These are phyloP conservation scores for Trichoderma citrinoviride DNA, from an alignment of 2,329 filamentous ascomycete species.

Conservation along the genomic window DNA sequence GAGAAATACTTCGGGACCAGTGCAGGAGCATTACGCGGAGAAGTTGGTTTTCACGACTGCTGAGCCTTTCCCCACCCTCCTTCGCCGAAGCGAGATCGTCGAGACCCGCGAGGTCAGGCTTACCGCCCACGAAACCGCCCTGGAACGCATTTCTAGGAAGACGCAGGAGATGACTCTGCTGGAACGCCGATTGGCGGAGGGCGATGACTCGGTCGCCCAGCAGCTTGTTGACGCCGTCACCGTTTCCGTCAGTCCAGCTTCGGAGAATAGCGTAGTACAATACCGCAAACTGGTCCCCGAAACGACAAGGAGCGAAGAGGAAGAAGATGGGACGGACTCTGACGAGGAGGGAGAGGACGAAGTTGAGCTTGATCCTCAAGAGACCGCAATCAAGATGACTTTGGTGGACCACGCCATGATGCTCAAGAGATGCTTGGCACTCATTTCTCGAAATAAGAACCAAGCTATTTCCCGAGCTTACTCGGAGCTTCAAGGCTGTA, in stretches of 20 bases:
- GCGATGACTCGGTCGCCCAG: conserved; percentile 67
- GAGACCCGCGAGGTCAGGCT: conserved; percentile 64
- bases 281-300: conserved; percentile 73
- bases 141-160: conserved; percentile 88
- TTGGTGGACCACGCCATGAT: conserved; percentile 86
- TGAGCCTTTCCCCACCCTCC: conserved; percentile 86
- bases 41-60: conserved; percentile 82
- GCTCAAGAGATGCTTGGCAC: conserved; percentile 75
- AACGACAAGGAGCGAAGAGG: conserved; percentile 34
- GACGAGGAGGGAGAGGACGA: conserved; percentile 41
- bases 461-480: conserved; percentile 55
- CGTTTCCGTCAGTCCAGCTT: conserved; percentile 70
- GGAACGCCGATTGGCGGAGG: conserved; percentile 70
- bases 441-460: conserved; percentile 63
- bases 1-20: conserved; percentile 65
- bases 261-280: conserved; percentile 72
- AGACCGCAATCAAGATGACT: conserved; percentile 79
- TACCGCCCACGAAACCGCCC: conserved; percentile 76
- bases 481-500: conserved; percentile 64
- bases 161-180: conserved; percentile 77
- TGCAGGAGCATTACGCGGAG: conserved; percentile 73
- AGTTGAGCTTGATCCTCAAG: conserved; percentile 55
- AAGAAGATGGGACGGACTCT: conserved; percentile 31
- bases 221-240: conserved; percentile 72
- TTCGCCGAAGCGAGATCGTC: conserved; percentile 82